Conservation (phyloP, 495 filamentous ascomycete genomes). For the Podospora bellae-mahoneyi region DNA sequence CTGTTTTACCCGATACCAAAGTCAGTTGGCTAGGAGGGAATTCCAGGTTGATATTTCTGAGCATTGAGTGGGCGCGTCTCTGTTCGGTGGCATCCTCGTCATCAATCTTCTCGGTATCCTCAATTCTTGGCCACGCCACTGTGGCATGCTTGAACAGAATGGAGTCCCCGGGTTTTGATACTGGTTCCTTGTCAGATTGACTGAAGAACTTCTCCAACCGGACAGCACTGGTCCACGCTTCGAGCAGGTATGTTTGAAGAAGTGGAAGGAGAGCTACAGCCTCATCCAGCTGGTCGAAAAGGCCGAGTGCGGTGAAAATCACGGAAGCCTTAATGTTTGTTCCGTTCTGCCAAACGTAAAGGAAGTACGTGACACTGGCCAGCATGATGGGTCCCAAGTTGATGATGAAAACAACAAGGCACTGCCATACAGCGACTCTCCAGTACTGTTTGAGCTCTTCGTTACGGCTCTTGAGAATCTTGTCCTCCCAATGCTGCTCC, state of each 20-base stretch:
- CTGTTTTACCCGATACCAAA: conserved; percentile 55
- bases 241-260: conserved; percentile 26
- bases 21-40: conserved; percentile 59
- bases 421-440: conserved; percentile 52
- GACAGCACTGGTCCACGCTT: conserved; percentile 31
- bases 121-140: conserved; percentile 28
- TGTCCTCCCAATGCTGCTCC: conserved; percentile 63
- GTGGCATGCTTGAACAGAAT: conserved; percentile 30
- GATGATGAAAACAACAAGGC: conserved; percentile 51
- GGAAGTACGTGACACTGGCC: conserved; percentile 56
- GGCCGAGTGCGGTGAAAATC: conserved; percentile 31
- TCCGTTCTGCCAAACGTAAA: conserved; percentile 49
- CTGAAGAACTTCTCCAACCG: conserved; percentile 30
- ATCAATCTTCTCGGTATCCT: conserved; percentile 26
- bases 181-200: conserved; percentile 23
- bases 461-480: conserved; percentile 55
- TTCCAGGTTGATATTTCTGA: conserved; percentile 53
- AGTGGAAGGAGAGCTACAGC: conserved; percentile 24
- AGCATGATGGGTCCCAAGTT: conserved; percentile 62
- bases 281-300: conserved; percentile 32
- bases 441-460: conserved; percentile 60
- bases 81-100: conserved; percentile 9
- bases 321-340: conserved; percentile 26
- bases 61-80: conserved; percentile 24
- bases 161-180: conserved; percentile 16